Percentiles rank a stretch among this genome's conserved stretches.
Evolutionary conservation across 306 rosid genomes (phyloP).

Genomic region (Sindora glabra): DNA sequence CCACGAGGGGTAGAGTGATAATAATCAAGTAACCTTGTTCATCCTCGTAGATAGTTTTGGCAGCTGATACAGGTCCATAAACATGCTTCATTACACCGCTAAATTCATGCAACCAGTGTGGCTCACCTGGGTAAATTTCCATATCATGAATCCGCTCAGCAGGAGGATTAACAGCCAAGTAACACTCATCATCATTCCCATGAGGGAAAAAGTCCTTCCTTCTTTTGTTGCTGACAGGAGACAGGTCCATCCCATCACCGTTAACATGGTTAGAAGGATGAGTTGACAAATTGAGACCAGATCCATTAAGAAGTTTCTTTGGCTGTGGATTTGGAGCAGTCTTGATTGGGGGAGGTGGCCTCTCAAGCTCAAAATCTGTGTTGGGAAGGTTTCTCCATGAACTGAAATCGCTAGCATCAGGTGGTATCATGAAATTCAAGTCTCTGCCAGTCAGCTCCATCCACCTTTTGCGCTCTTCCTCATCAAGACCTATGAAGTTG

Average conservation of each 20-base stretch:
- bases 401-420: constrained; percentile 29
- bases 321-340: constrained; percentile 14
- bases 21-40: constrained; percentile 29
- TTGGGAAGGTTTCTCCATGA: constrained; percentile 33
- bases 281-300: constrained; percentile 24
- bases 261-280: constrained; percentile 11
- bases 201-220: constrained; percentile 29
- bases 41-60: constrained; percentile 33
- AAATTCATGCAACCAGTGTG: constrained; percentile 28
- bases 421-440: constrained; percentile 24
- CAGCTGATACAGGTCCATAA: constrained; percentile 33
- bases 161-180: constrained; percentile 19
- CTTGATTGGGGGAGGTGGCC: constrained; percentile 15
- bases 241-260: constrained; percentile 27
- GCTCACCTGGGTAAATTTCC: constrained; percentile 21
- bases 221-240: constrained; percentile 25
- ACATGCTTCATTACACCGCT: constrained; percentile 36
- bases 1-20: constrained; percentile 25
- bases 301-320: constrained; percentile 27
- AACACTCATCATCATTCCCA: constrained; percentile 28
- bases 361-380: constrained; percentile 33
- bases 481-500: constrained; percentile 27
- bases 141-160: constrained; percentile 19
- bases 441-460: constrained; percentile 36
- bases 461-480: constrained; percentile 35